These are phyloP conservation scores for Trypanosoma platydactyli DNA, from an alignment of 208 protist species.

Conservation along the genomic window DNA sequence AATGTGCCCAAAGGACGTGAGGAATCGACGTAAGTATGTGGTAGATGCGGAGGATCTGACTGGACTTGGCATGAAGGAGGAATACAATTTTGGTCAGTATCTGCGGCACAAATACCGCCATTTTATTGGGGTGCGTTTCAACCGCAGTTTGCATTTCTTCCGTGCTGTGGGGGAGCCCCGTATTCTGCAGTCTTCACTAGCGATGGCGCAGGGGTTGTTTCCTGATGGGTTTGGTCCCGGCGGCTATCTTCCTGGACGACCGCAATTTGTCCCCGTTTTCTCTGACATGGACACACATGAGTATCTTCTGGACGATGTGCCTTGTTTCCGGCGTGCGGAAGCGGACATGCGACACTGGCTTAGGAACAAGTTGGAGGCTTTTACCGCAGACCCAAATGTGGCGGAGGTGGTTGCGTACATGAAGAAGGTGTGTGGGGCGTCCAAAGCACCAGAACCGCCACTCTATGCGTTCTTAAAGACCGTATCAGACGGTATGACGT, in stretches of 20 bases:
- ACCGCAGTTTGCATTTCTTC: slow-evolving; percentile 77
- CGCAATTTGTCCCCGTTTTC: slow-evolving; percentile 84
- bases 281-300: slow-evolving; percentile 88
- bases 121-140: slow-evolving; percentile 73
- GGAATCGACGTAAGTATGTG: slow-evolving; percentile 54
- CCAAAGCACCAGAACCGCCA: slow-evolving; percentile 25
- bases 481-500: slow-evolving; percentile 77
- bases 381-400: slow-evolving; percentile 50
- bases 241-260: slow-evolving; percentile 63
- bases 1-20: slow-evolving; percentile 62
- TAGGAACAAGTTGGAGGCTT: slow-evolving; percentile 35
- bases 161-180: slow-evolving; percentile 83
- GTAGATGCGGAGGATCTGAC: slow-evolving; percentile 70
- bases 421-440: slow-evolving; percentile 53
- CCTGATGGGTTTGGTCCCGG: slow-evolving; percentile 76
- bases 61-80: slow-evolving; percentile 78
- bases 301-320: slow-evolving; percentile 84
- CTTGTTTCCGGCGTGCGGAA: slow-evolving; percentile 80
- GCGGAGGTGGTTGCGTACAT: slow-evolving; percentile 41
- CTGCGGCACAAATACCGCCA: slow-evolving; percentile 50
- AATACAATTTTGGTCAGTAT: slow-evolving; percentile 72
- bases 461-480: slow-evolving; percentile 75
- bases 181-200: slow-evolving; percentile 80
- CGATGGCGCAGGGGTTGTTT: slow-evolving; percentile 74
- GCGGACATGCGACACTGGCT: slow-evolving; percentile 71